Percentiles rank a stretch among this genome's conserved stretches.
phyloP scores from a whole-genome alignment of 2,329 filamentous ascomycete genomes.

The Neofusicoccum laricinum region DNA sequence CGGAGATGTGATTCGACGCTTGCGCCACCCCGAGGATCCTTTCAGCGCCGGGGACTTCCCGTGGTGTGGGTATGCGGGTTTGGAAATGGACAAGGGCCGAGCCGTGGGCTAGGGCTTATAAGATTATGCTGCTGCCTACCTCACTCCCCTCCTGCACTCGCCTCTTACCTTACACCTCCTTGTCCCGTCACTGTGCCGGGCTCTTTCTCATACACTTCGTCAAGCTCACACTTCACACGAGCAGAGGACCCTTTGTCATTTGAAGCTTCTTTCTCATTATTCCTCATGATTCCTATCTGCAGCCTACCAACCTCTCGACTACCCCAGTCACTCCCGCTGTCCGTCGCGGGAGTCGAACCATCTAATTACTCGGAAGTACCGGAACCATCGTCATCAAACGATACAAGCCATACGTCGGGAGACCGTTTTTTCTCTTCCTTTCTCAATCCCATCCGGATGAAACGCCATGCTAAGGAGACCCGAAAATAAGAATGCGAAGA shows the following conservation, averaged over 20 bases:
- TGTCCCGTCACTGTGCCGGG: not conserved
- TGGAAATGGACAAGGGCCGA: not conserved
- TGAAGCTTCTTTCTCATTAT: not conserved
- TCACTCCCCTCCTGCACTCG: not conserved
- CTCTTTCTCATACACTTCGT: not conserved
- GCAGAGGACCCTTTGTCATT: not conserved
- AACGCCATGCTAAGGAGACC: conserved; percentile 10
- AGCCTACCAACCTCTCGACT: not conserved
- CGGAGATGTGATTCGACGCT: not conserved
- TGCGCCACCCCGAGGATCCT: not conserved
- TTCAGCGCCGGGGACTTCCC: not conserved
- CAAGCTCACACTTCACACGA: not conserved
- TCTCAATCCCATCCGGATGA: conserved; percentile 6
- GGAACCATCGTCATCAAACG: not conserved
- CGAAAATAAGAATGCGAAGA: not conserved
- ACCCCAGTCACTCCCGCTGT: not conserved
- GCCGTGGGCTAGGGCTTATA: not conserved
- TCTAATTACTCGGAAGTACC: not conserved
- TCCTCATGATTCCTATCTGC: conserved; percentile 10
- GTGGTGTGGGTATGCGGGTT: too few relatives aligned
- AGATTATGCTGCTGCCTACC: not conserved
- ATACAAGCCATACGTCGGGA: conserved; percentile 2
- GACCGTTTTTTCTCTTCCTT: conserved; percentile 10
- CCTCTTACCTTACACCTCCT: not conserved
- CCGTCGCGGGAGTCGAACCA: not conserved